These are phyloP conservation scores for Pochonia chlamydosporia DNA, from an alignment of 2,329 filamentous ascomycete species.

Conservation along the genomic window DNA sequence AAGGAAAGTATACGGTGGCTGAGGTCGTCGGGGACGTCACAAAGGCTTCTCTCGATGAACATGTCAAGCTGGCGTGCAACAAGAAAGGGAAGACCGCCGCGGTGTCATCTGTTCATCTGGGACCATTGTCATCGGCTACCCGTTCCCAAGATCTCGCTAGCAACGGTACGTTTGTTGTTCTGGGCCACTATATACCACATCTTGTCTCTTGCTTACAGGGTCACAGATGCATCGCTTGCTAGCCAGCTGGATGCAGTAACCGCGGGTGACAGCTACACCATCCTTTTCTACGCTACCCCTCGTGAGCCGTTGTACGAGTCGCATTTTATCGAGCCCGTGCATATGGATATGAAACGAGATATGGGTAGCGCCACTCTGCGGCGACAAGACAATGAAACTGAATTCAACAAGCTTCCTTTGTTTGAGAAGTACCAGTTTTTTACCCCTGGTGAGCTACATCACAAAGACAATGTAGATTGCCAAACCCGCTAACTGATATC, in stretches of 20 bases:
- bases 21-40: conserved; percentile 51
- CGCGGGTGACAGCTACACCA: conserved; percentile 54
- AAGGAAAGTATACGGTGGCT: conserved; percentile 41
- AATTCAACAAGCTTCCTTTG: conserved; percentile 44
- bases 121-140: conserved; percentile 30
- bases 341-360: conserved; percentile 69
- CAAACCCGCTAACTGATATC: conserved; percentile 9
- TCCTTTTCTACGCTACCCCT: conserved; percentile 68
- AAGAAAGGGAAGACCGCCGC: conserved; percentile 28
- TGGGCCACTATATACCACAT: neutral
- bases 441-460: conserved; percentile 59
- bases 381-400: conserved; percentile 34
- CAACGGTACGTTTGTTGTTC: conserved; percentile 35
- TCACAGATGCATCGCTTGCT: conserved; percentile 45
- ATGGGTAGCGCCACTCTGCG: conserved; percentile 20
- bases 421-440: conserved; percentile 97
- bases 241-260: conserved; percentile 36
- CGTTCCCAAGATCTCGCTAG: conserved; percentile 40
- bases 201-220: neutral
- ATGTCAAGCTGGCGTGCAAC: conserved; percentile 42
- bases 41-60: conserved; percentile 32
- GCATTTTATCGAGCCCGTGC: conserved; percentile 55
- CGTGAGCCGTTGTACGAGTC: conserved; percentile 55
- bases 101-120: conserved; percentile 35
- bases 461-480: neutral